A percentile compares a stretch with the other conserved stretches of the same genome.
phyloP scores from a whole-genome alignment of 2,329 filamentous ascomycete species.

The Aspergillus sp. region DNA sequence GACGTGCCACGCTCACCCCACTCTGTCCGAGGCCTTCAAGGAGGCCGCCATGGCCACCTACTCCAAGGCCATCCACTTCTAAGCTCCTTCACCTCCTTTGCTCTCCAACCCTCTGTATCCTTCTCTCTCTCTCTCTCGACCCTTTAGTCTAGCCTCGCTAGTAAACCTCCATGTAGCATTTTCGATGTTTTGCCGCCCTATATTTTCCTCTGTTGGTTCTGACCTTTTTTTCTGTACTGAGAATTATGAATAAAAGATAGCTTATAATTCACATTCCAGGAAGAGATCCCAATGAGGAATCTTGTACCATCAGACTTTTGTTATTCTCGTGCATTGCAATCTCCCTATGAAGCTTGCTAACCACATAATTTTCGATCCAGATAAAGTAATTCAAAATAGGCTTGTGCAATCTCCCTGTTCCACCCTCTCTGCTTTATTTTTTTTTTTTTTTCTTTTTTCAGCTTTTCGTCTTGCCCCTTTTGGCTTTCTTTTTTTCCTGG shows the following conservation, averaged over 20 bases:
- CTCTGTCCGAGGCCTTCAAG: slow-evolving; percentile 96
- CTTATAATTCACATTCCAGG: slow-evolving; percentile 1
- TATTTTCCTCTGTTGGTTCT: slow-evolving; percentile 28
- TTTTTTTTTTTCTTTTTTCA: no score
- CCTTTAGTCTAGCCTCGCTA: slow-evolving; percentile 32
- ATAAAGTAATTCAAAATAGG: no score
- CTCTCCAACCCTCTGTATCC: slow-evolving; percentile 17
- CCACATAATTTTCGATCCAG: not conserved
- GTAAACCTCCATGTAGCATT: slow-evolving; percentile 39
- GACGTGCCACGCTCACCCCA: slow-evolving; percentile 96
- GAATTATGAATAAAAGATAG: slow-evolving; percentile 19
- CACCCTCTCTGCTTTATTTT: no score
- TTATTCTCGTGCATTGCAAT: no score
- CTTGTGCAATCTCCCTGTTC: no score
- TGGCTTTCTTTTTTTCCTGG: no score
- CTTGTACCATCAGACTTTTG: not conserved
- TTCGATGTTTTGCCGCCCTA: slow-evolving; percentile 22
- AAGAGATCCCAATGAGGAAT: not conserved
- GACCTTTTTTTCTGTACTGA: slow-evolving; percentile 15
- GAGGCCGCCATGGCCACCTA: slow-evolving; percentile 98
- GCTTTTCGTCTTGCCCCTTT: no score
- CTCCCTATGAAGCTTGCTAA: no score
- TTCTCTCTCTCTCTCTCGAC: slow-evolving; percentile 12
- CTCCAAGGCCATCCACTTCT: slow-evolving; percentile 94
- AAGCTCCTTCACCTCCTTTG: slow-evolving; percentile 36